phyloP scores from a whole-genome alignment of 371 early-diverging fungal species.

The Lichtheimia corymbifera region DNA sequence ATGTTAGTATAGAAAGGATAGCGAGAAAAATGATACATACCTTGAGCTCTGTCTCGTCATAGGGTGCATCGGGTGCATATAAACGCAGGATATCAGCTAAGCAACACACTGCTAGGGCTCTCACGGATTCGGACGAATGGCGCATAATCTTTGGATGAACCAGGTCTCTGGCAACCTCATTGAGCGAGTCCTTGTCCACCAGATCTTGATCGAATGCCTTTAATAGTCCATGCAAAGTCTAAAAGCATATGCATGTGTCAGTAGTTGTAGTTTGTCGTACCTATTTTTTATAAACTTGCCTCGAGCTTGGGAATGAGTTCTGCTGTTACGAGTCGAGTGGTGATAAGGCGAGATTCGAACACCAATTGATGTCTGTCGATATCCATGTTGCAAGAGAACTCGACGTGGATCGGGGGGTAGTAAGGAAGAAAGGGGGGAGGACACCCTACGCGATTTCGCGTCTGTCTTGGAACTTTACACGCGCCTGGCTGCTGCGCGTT shows the following conservation, averaged over 20 bases:
- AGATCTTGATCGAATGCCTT: constrained; percentile 33
- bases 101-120: constrained; percentile 82
- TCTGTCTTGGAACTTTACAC: no score
- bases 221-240: constrained; percentile 36
- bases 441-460: no score
- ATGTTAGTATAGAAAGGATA: background rate
- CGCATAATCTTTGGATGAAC: constrained; percentile 63
- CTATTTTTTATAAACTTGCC: no score
- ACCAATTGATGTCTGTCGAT: no score
- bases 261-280: no score
- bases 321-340: no score
- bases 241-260: background rate
- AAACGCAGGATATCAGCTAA: constrained; percentile 89
- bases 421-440: no score
- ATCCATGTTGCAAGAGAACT: no score
- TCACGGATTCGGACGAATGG: constrained; percentile 82
- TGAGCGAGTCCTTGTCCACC: constrained; percentile 52
- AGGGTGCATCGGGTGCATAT: constrained; percentile 93
- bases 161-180: constrained; percentile 68
- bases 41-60: constrained; percentile 68
- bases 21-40: constrained; percentile 28
- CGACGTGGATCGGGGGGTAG: no score
- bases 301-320: no score
- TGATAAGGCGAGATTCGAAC: no score
- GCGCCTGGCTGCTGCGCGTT: no score